Percentiles rank a stretch among this genome's conserved stretches.
Evolutionary conservation across 2,329 filamentous ascomycete genomes (phyloP).

Genomic region (Diatrype stigma): DNA sequence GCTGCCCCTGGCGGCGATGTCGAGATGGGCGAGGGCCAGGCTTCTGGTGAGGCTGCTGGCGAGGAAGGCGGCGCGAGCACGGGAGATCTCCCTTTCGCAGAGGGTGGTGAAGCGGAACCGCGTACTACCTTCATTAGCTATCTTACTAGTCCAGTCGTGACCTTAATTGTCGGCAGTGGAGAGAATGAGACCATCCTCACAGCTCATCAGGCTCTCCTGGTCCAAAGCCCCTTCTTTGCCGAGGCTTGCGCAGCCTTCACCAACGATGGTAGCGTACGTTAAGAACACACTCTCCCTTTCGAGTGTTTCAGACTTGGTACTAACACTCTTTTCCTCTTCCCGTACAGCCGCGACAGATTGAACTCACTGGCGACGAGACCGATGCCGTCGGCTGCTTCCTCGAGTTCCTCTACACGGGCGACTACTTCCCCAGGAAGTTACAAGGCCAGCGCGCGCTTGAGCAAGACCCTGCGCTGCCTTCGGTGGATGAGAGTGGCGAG

Average conservation of each 20-base stretch:
- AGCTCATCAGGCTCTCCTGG: conserved; percentile 75
- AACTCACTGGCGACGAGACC: conserved; percentile 63
- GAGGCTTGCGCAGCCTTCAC: conserved; percentile 59
- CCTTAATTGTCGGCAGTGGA: conserved; percentile 60
- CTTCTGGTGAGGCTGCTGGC: conserved; percentile 6
- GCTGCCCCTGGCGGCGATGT: conserved; percentile 30
- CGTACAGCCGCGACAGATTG: conserved; percentile 58
- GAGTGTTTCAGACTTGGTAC: neutral
- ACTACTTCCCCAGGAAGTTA: conserved; percentile 76
- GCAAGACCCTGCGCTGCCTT: conserved; percentile 58
- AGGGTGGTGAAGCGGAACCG: conserved; percentile 31
- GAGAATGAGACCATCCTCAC: conserved; percentile 61
- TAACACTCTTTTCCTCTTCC: conserved; percentile 3
- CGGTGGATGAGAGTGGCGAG: conserved; percentile 71
- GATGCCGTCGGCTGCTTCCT: conserved; percentile 75
- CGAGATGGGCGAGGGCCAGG: conserved; percentile 34
- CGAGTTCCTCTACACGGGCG: conserved; percentile 78
- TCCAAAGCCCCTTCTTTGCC: conserved; percentile 70
- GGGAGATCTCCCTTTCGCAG: conserved; percentile 35
- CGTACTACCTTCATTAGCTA: conserved; percentile 52
- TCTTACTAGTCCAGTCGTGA: conserved; percentile 65
- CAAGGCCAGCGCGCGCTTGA: conserved; percentile 65
- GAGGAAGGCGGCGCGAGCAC: conserved; percentile 6
- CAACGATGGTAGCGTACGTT: conserved; percentile 56
- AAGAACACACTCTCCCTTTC: neutral